Percentiles rank a stretch among this genome's conserved stretches.
Conservation (phyloP, 345 rosid genomes). For the Rhodamnia argentea region DNA sequence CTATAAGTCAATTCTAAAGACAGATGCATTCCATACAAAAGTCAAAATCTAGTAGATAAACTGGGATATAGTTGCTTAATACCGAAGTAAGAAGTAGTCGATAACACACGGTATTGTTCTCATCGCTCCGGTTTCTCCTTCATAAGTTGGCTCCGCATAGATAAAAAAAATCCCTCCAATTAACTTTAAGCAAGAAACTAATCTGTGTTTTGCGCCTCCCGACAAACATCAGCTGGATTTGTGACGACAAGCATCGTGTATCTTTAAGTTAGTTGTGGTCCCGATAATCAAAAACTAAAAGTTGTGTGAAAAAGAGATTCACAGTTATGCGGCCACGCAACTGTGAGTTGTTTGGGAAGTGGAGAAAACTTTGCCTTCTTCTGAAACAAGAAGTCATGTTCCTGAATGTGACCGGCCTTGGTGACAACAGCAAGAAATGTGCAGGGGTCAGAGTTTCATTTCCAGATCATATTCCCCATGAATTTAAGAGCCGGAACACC, state of each 20-base stretch:
- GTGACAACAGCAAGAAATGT: background rate
- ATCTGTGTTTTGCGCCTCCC: background rate
- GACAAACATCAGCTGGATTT: background rate
- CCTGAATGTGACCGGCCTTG: background rate
- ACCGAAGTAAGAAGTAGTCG: background rate
- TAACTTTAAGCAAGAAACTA: background rate
- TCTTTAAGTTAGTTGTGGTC: background rate
- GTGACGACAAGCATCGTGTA: background rate
- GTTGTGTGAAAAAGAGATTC: background rate
- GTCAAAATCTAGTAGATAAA: background rate
- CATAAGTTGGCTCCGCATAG: background rate
- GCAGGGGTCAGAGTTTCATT: conserved; percentile 8
- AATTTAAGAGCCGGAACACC: conserved; percentile 75
- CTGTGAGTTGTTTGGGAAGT: background rate
- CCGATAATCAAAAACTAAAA: background rate
- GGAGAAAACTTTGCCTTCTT: background rate
- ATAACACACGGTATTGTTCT: background rate
- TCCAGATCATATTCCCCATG: conserved; percentile 67
- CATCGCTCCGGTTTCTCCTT: background rate
- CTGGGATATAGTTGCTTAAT: background rate
- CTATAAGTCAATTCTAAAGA: background rate
- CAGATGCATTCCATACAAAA: background rate
- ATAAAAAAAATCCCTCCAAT: background rate
- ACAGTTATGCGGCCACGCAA: background rate
- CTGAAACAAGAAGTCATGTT: background rate